These are phyloP conservation scores for Aspergillus wentii DNA, from an alignment of 495 filamentous ascomycete species.

Conservation along the genomic window DNA sequence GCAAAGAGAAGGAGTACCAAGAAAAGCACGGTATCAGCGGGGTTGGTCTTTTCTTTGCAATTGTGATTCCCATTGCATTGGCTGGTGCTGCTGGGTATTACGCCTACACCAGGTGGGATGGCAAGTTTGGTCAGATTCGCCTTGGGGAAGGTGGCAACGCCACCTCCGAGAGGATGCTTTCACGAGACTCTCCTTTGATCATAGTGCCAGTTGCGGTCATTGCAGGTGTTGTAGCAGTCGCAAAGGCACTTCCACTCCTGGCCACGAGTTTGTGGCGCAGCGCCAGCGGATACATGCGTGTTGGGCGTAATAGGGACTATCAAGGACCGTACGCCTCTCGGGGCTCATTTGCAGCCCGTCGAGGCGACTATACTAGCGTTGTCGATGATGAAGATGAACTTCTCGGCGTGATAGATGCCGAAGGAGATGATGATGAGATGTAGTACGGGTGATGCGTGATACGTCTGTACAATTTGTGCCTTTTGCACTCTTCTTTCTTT, in stretches of 20 bases:
- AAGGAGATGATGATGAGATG: slow-evolving; percentile 87
- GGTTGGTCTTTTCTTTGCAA: slow-evolving; percentile 79
- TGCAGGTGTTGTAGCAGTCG: slow-evolving; percentile 69
- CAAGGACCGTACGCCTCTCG: slow-evolving; percentile 73
- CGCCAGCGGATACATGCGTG: slow-evolving; percentile 37
- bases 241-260: slow-evolving; percentile 69
- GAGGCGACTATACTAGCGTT: slow-evolving; percentile 80
- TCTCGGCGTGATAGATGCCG: slow-evolving; percentile 77
- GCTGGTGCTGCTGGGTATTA: slow-evolving; percentile 76
- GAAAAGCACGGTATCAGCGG: slow-evolving; percentile 66
- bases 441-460: too few relatives aligned
- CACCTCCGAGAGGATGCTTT: slow-evolving; percentile 48
- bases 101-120: slow-evolving; percentile 78
- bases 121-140: slow-evolving; percentile 86
- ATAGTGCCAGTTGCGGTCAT: slow-evolving; percentile 74
- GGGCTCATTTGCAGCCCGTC: slow-evolving; percentile 76
- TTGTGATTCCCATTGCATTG: slow-evolving; percentile 64
- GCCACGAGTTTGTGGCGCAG: slow-evolving; percentile 62
- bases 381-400: slow-evolving; percentile 92
- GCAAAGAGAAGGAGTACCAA: slow-evolving; percentile 71
- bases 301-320: slow-evolving; percentile 31
- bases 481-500: slow-evolving; percentile 1
- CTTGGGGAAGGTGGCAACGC: slow-evolving; percentile 58
- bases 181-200: slow-evolving; percentile 63
- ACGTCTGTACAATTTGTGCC: too few relatives aligned